Conservation (phyloP, 345 rosid species). For the Excoecaria agallocha region DNA sequence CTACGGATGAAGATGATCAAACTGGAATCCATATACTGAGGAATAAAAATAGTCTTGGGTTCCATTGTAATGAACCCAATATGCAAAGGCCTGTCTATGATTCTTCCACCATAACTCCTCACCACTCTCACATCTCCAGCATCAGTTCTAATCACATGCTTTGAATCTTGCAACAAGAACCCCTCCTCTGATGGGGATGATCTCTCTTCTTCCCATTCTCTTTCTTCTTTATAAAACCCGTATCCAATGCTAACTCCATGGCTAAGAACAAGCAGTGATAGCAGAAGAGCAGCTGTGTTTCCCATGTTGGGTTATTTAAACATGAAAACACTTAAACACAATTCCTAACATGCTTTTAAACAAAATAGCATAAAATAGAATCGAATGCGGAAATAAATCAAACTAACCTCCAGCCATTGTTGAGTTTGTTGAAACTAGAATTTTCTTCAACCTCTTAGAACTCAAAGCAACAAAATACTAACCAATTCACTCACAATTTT, state of each 20-base stretch:
- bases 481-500: too few relatives aligned
- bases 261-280: conserved; percentile 35
- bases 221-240: conserved; percentile 15
- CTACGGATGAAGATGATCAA: conserved; percentile 64
- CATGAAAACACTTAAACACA: too few relatives aligned
- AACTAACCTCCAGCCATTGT: too few relatives aligned
- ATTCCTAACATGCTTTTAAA: too few relatives aligned
- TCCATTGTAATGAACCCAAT: conserved; percentile 88
- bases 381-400: too few relatives aligned
- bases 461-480: too few relatives aligned
- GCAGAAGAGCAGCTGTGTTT: conserved; percentile 20
- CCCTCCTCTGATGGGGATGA: conserved; percentile 15
- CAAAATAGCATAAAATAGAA: too few relatives aligned
- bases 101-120: conserved; percentile 41
- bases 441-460: too few relatives aligned
- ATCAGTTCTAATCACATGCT: conserved; percentile 60
- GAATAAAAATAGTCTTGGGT: conserved; percentile 70
- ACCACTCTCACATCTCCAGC: conserved; percentile 74
- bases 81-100: conserved; percentile 55
- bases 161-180: conserved; percentile 60
- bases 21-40: conserved; percentile 75
- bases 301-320: too few relatives aligned
- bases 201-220: neutral
- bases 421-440: too few relatives aligned
- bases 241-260: conserved; percentile 35